Base-by-base conservation (phyloP, 225 moss, liverwort and hornwort species). In the Polytrichum formosum region DNA sequence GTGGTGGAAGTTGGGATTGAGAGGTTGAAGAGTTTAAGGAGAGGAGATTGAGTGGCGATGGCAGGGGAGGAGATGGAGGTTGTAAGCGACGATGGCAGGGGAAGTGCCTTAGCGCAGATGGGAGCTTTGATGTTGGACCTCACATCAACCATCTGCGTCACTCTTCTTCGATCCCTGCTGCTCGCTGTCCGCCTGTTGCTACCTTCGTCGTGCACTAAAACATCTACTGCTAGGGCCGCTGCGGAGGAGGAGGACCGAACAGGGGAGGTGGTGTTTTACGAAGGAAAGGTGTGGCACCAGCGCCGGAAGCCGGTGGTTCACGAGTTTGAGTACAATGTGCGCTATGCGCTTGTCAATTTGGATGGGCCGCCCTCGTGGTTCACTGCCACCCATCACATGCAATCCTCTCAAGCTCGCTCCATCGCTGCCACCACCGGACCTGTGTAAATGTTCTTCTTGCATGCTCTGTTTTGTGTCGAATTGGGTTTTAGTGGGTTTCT, bases 261-360 rank as follows among this genome's bases (percentile, higher is more conserved):
- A 66, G 75, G 69, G 35, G 79, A 65, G 58, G 69, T 70, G 23
- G 65, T 27, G 61, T 72, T 93, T 16, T 98, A 98, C 31, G 84
- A 98, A 77, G 92, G 91, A 31, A 88, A 83, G 63, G 97, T 98
- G 56, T 84, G 85, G 86, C 97, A 98, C 55, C 91, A 98, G 65
- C 89, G 97, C 46, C 78, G 83, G 64, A 87, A 92, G 73, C 92
- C 97, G 0, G 85, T 92, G 72, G 73, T 80, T 63, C 92, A 98
- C 80, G 72, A 81, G 4, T 94, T 98, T 67, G 75, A 91, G 76
- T 91, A 92, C 70, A 70, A 75, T 20, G 90, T 90, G 56, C 91
- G 92, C 33, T 94, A 94, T 65, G 91, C 88, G 26, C 73, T 94
- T 61, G 81, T 98, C 73, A 92, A 91, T 83, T 72, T 92, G 84